Evolutionary conservation across 176 grass and related monocot genomes (phyloP).

Genomic region (Aegilops sharonensis): DNA sequence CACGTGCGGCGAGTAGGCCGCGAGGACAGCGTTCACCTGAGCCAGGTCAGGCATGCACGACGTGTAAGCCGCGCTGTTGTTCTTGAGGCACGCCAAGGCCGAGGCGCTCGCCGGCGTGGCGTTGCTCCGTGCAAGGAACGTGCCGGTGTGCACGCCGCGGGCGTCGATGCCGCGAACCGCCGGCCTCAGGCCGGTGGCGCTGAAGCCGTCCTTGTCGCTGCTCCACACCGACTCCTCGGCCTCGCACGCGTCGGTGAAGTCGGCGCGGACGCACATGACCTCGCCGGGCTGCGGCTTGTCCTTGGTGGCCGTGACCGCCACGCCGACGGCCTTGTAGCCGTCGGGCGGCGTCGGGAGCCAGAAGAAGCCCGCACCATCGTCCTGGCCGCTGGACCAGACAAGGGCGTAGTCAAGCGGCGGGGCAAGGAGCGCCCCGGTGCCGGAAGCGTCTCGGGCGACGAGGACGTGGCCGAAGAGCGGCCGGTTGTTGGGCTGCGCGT

Average conservation of each 20-base stretch:
- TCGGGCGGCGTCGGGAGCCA: constrained; percentile 59
- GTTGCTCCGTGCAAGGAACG: constrained; percentile 44
- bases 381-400: constrained; percentile 75
- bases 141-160: constrained; percentile 54
- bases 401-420: constrained; percentile 52
- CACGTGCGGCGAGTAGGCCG: constrained; percentile 66
- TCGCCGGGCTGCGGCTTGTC: constrained; percentile 57
- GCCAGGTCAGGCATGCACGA: constrained; percentile 57
- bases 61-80: constrained; percentile 41
- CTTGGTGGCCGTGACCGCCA: constrained; percentile 43
- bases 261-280: constrained; percentile 57
- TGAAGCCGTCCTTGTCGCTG: constrained; percentile 54
- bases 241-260: constrained; percentile 71
- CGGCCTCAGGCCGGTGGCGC: constrained; percentile 40
- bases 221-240: constrained; percentile 45
- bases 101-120: neutral
- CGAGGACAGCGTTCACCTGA: constrained; percentile 58
- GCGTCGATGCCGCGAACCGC: constrained; percentile 45
- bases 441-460: constrained; percentile 35
- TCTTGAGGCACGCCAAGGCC: constrained; percentile 65
- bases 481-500: constrained; percentile 72
- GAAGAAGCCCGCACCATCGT: constrained; percentile 49
- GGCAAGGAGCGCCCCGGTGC: constrained; percentile 20
- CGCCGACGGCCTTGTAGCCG: constrained; percentile 49
- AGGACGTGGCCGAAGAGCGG: constrained; percentile 62